Conservation (phyloP, 1,284 basidiomycete genomes). For the Naganishia sp. region DNA sequence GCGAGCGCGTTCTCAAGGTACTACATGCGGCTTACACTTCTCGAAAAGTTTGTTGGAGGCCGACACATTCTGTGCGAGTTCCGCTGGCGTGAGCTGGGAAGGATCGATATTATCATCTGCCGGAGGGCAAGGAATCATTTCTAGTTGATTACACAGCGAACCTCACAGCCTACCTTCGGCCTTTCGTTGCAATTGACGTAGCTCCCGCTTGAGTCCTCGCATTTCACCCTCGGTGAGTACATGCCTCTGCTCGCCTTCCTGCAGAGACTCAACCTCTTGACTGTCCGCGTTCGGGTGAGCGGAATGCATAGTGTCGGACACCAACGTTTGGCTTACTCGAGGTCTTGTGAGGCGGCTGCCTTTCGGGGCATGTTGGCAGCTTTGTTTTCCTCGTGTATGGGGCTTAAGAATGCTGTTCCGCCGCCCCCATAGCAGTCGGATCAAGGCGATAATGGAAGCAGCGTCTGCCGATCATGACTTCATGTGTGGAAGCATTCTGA, state of each 20-base stretch:
- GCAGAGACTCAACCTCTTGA: not conserved
- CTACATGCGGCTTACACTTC: not conserved
- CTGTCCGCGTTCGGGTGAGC: not conserved
- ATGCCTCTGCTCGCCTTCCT: not conserved
- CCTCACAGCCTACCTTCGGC: not conserved
- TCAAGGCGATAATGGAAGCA: not conserved
- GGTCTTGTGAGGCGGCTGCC: not conserved
- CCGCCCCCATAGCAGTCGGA: no score
- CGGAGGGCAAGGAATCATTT: not conserved
- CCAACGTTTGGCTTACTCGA: no score
- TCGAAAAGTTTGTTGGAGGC: slow-evolving; percentile 5
- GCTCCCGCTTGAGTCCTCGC: slow-evolving; percentile 11
- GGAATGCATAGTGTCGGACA: not conserved
- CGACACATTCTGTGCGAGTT: not conserved
- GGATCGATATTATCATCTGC: slow-evolving; percentile 26
- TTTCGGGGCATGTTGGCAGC: not conserved
- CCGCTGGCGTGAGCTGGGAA: not conserved
- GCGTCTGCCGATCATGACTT: not conserved
- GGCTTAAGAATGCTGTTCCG: no score
- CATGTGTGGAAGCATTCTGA: slow-evolving; percentile 2
- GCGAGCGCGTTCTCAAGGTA: not conserved
- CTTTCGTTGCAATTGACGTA: slow-evolving; percentile 8
- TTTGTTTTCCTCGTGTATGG: no score
- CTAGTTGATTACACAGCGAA: not conserved
- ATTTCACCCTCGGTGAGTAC: slow-evolving; percentile 7